These are phyloP conservation scores for Exophiala lecanii-corni DNA, from an alignment of 2,329 filamentous ascomycete genomes.

Conservation along the genomic window DNA sequence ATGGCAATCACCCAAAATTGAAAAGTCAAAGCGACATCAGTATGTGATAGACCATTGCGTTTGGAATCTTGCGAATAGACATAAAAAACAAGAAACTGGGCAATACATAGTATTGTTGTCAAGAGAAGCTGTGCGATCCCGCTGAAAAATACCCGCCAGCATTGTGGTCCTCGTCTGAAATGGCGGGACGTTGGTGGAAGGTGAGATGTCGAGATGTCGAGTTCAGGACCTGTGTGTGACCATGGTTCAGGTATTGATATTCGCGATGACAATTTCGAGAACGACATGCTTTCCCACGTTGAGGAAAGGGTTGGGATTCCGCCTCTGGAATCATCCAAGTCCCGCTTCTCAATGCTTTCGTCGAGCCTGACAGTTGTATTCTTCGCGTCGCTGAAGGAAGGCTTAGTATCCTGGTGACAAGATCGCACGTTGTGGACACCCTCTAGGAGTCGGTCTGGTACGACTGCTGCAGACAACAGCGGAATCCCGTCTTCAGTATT, in stretches of 20 bases:
- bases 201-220: neutral
- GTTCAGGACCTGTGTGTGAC: neutral
- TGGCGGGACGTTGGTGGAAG: neutral
- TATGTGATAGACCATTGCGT: neutral
- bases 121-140: neutral
- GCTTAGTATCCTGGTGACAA: too few species aligned
- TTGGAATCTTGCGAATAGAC: neutral
- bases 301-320: too few species aligned
- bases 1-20: neutral
- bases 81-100: neutral
- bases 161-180: neutral
- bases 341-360: too few species aligned
- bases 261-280: too few species aligned
- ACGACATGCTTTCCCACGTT: too few species aligned
- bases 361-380: too few species aligned
- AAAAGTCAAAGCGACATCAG: neutral
- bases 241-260: neutral
- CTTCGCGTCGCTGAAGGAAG: too few species aligned
- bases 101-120: neutral
- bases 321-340: too few species aligned
- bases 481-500: too few species aligned
- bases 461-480: too few species aligned
- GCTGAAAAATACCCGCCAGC: constrained; percentile 2
- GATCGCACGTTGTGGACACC: too few species aligned
- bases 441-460: too few species aligned